These are phyloP conservation scores for Penicillium aurantiogriseum DNA, from an alignment of 2,329 filamentous ascomycete species.

Conservation along the genomic window DNA sequence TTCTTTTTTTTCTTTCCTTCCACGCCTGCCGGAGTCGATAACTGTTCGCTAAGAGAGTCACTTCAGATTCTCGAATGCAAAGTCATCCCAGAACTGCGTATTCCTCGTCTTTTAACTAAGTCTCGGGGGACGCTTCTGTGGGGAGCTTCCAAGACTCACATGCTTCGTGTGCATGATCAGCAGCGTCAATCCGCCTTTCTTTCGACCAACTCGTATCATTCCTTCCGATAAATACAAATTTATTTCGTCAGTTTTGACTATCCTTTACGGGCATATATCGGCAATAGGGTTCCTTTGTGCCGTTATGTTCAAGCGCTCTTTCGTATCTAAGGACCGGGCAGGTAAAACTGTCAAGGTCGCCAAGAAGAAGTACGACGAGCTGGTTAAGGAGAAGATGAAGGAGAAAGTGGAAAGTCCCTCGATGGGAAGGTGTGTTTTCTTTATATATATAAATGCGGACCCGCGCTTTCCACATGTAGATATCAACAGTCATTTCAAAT, in stretches of 20 bases:
- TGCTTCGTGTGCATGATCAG: slow-evolving; percentile 54
- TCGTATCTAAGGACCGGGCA: slow-evolving; percentile 78
- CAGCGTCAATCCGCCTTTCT: slow-evolving; percentile 43
- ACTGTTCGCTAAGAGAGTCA: slow-evolving; percentile 32
- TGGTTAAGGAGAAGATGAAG: slow-evolving; percentile 82
- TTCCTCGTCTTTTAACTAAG: slow-evolving; percentile 34
- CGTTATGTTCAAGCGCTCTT: slow-evolving; percentile 91
- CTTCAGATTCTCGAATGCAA: slow-evolving; percentile 50
- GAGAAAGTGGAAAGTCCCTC: slow-evolving; percentile 68
- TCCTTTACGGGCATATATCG: slow-evolving; percentile 45
- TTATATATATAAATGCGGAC: neutral
- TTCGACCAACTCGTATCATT: slow-evolving; percentile 40
- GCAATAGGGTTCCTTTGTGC: slow-evolving; percentile 29
- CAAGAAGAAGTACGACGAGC: slow-evolving; percentile 75
- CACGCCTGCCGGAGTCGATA: slow-evolving; percentile 47
- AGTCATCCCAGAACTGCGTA: slow-evolving; percentile 31
- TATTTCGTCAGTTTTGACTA: slow-evolving; percentile 43
- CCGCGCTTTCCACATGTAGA: neutral
- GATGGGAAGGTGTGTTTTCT: slow-evolving; percentile 47
- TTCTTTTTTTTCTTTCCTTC: slow-evolving; percentile 49
- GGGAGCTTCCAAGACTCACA: slow-evolving; percentile 52
- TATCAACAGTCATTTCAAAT: neutral
- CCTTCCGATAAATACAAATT: slow-evolving; percentile 40
- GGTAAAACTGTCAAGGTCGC: slow-evolving; percentile 79
- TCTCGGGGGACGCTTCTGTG: slow-evolving; percentile 33